Conservation (phyloP, 495 filamentous ascomycete genomes). For the Ascodesmis nigricans region DNA sequence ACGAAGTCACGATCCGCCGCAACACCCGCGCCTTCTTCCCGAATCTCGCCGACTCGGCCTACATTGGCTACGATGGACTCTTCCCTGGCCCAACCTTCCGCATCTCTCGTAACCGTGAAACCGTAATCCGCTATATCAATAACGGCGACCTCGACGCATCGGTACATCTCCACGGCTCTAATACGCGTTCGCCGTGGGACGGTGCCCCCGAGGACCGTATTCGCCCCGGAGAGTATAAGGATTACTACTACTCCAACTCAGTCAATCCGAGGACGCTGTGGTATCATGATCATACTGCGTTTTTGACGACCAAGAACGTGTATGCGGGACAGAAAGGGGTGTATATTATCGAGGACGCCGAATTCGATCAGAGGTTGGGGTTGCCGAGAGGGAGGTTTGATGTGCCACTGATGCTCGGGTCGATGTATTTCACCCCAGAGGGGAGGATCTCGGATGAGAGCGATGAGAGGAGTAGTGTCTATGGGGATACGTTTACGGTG, state of each 20-base stretch:
- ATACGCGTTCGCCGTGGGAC: conserved; percentile 25
- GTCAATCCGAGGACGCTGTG: conserved; percentile 27
- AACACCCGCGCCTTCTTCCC: conserved; percentile 29
- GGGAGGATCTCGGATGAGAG: conserved; percentile 3
- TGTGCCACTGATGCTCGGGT: conserved; percentile 27
- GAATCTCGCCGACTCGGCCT: conserved; percentile 16
- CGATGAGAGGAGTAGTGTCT: conserved; percentile 26
- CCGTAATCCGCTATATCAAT: conserved; percentile 31
- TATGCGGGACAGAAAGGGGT: conserved; percentile 30
- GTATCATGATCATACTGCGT: conserved; percentile 35
- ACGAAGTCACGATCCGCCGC: conserved; percentile 27
- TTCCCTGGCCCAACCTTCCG: conserved; percentile 30
- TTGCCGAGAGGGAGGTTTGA: conserved; percentile 30
- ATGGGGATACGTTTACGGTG: conserved; percentile 32
- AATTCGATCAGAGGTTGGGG: conserved; percentile 25
- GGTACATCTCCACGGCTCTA: conserved; percentile 31
- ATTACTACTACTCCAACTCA: conserved; percentile 36
- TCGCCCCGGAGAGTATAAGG: conserved; percentile 29
- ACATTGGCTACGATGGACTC: conserved; percentile 32
- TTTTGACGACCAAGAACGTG: conserved; percentile 23
- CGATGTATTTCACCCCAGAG: conserved; percentile 26
- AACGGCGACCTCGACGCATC: conserved; percentile 15
- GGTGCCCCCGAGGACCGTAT: conserved; percentile 34
- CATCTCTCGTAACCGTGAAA: conserved; percentile 24
- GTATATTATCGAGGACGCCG: conserved; percentile 24